Conservation (phyloP, 1,139 yeast species). For the Suhomyces yuchorum region DNA sequence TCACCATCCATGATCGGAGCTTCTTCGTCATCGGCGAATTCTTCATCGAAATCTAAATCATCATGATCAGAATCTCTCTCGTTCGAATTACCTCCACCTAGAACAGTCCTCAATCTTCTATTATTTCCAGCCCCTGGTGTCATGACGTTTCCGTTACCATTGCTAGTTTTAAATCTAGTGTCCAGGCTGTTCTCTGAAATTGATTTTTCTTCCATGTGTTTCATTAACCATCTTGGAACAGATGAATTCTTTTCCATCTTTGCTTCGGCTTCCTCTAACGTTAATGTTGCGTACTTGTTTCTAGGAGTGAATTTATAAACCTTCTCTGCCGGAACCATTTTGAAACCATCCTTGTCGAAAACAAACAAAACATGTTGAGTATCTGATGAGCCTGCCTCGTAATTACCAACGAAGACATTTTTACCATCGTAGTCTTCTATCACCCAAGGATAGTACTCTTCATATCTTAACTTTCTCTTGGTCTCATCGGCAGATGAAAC, state of each 20-base stretch:
- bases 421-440: conserved; percentile 93
- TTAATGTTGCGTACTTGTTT: conserved; percentile 88
- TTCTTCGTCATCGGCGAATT: conserved; percentile 97
- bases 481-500: conserved; percentile 77
- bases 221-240: conserved; percentile 96
- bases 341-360: conserved; percentile 85
- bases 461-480: conserved; percentile 82
- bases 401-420: conserved; percentile 93
- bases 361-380: conserved; percentile 78
- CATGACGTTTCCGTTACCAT: conserved; percentile 15
- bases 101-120: conserved; percentile 59
- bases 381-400: conserved; percentile 92
- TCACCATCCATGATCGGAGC: conserved; percentile 98
- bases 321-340: conserved; percentile 92
- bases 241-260: conserved; percentile 81
- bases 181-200: conserved; percentile 48
- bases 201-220: conserved; percentile 70
- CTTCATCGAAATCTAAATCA: conserved; percentile 93
- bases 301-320: conserved; percentile 92
- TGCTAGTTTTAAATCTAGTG: conserved; percentile 43
- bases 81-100: conserved; percentile 51
- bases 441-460: conserved; percentile 97
- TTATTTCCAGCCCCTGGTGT: conserved; percentile 7
- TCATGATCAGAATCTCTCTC: conserved; percentile 82
- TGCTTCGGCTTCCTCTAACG: conserved; percentile 95